phyloP scores from a whole-genome alignment of 371 early-diverging fungal genomes.

The Actinomucor elegans region DNA sequence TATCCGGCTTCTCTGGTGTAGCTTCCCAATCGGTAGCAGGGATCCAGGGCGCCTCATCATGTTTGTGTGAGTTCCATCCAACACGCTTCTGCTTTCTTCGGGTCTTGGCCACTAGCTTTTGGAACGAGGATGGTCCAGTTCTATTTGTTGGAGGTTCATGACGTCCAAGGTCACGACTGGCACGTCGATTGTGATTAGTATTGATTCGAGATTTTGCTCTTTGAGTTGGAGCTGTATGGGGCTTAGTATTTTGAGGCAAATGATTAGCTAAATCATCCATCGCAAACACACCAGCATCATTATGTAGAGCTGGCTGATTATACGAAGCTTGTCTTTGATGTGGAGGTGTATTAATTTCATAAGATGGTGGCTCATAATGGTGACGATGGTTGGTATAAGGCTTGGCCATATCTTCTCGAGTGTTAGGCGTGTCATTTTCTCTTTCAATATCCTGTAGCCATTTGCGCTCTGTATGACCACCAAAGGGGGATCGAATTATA shows the following conservation, averaged over 20 bases:
- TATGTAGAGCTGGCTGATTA: not conserved
- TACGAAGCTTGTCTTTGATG: not conserved
- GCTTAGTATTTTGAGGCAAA: not conserved
- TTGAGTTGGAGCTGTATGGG: not conserved
- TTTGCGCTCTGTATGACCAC: slow-evolving; percentile 21
- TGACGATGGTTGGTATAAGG: slow-evolving; percentile 1
- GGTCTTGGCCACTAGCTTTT: slow-evolving; percentile 6
- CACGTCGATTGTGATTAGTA: slow-evolving; percentile 5
- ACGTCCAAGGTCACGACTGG: slow-evolving; percentile 10
- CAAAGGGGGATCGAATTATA: slow-evolving; percentile 27
- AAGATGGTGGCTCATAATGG: slow-evolving; percentile 8
- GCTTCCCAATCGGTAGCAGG: slow-evolving; percentile 27
- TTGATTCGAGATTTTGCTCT: not conserved
- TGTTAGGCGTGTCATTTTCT: not conserved
- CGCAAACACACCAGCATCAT: slow-evolving; percentile 4
- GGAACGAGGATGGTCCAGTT: slow-evolving; percentile 9
- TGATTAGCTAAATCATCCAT: not conserved
- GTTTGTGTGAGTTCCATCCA: slow-evolving; percentile 35
- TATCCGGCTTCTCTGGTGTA: slow-evolving; percentile 2
- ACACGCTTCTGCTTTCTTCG: slow-evolving; percentile 16
- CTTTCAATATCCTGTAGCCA: slow-evolving; percentile 19
- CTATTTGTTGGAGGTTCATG: not conserved
- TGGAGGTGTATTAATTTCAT: not conserved
- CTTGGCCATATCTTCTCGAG: slow-evolving; percentile 4
- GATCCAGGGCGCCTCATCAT: slow-evolving; percentile 25